Conservation (phyloP, 2,329 filamentous ascomycete genomes). For the Thelonectria blattea region DNA sequence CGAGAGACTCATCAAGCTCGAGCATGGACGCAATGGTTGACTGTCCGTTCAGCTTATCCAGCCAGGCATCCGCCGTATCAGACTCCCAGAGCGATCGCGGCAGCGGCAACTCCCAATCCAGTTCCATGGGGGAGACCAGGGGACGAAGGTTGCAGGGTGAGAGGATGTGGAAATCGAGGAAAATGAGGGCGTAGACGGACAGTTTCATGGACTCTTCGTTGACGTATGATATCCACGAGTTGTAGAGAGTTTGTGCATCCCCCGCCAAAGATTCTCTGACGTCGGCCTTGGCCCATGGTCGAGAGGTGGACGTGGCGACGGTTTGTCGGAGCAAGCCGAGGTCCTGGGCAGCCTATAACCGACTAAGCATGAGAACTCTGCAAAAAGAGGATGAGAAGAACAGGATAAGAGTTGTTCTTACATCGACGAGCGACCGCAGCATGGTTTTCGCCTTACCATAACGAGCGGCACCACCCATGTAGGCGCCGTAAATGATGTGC, state of each 20-base stretch:
- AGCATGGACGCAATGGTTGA: slow-evolving; percentile 19
- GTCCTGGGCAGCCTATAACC: slow-evolving; percentile 31
- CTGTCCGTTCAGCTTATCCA: slow-evolving; percentile 31
- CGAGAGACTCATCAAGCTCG: slow-evolving; percentile 17
- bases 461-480: slow-evolving; percentile 33
- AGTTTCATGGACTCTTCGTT: slow-evolving; percentile 42
- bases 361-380: neutral
- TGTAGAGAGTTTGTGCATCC: slow-evolving; percentile 26
- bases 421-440: slow-evolving; percentile 38
- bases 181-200: slow-evolving; percentile 38
- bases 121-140: slow-evolving; percentile 40
- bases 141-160: slow-evolving; percentile 40
- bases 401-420: slow-evolving; percentile 19
- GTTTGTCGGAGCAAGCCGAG: slow-evolving; percentile 37
- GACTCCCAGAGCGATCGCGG: slow-evolving; percentile 41
- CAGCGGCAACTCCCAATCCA: slow-evolving; percentile 44
- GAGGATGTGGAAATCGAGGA: slow-evolving; percentile 40
- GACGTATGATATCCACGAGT: slow-evolving; percentile 37
- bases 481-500: slow-evolving; percentile 40
- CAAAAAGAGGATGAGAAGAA: no score
- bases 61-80: slow-evolving; percentile 36
- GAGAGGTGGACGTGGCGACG: slow-evolving; percentile 28
- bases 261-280: neutral
- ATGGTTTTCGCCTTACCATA: slow-evolving; percentile 37
- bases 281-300: slow-evolving; percentile 12